Conservation (phyloP, 352 stramenopile species). For the Globisporangium heterothallicum region DNA sequence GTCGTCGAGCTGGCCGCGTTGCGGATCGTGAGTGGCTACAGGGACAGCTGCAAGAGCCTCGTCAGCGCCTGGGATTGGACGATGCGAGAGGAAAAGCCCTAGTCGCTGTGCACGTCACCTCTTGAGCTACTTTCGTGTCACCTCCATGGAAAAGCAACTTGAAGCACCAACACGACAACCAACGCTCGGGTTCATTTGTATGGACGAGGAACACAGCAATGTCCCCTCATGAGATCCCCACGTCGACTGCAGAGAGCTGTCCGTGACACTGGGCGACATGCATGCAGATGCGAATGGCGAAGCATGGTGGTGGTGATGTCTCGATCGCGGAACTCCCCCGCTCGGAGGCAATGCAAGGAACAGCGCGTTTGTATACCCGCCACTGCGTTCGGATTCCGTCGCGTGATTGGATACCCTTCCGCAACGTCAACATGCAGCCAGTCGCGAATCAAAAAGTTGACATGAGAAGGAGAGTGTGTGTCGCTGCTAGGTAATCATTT, state of each 20-base stretch:
- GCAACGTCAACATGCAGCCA: too few relatives aligned
- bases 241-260: too few relatives aligned
- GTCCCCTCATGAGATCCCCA: too few relatives aligned
- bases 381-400: too few relatives aligned
- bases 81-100: neutral
- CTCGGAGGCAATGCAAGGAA: too few relatives aligned
- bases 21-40: slow-evolving; percentile 1
- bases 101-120: slow-evolving; percentile 1
- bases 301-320: too few relatives aligned
- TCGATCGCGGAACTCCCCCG: too few relatives aligned
- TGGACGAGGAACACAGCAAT: neutral
- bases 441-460: too few relatives aligned
- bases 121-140: slow-evolving; percentile 5
- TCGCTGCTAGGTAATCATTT: neutral
- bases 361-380: too few relatives aligned
- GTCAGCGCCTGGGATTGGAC: neutral
- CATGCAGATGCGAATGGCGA: too few relatives aligned
- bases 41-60: neutral
- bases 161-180: neutral
- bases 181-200: neutral
- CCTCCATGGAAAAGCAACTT: slow-evolving; percentile 2
- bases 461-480: neutral
- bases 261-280: too few relatives aligned
- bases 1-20: neutral
- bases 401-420: too few relatives aligned